phyloP scores from a whole-genome alignment of 352 stramenopile species.

The Phytophthora aleatoria region DNA sequence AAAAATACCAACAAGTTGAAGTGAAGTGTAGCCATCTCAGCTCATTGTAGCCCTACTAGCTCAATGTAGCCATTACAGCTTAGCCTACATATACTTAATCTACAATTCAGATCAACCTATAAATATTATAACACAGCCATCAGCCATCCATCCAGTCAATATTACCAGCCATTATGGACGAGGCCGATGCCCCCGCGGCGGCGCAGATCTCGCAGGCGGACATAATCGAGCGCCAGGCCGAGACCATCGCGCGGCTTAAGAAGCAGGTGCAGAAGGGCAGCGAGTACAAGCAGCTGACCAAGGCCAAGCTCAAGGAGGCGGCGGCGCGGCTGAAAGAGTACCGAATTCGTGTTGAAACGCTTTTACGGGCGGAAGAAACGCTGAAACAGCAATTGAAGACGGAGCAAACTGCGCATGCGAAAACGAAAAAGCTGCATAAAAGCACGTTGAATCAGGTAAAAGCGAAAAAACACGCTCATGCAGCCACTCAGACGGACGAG shows the following conservation, averaged over 20 bases:
- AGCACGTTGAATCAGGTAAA: conserved; percentile 8
- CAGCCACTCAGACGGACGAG: conserved; percentile 21
- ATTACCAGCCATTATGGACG: conserved; percentile 18
- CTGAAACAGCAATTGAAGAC: conserved; percentile 29
- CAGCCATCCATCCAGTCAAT: conserved; percentile 4
- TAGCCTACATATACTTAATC: too few relatives aligned
- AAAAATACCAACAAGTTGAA: too few relatives aligned
- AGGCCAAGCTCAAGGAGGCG: conserved; percentile 72
- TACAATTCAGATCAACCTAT: conserved; percentile 11
- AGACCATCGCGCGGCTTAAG: conserved; percentile 57
- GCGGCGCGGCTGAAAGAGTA: conserved; percentile 64
- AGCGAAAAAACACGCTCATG: conserved; percentile 14
- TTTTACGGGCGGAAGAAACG: conserved; percentile 38
- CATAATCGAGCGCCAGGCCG: conserved; percentile 72
- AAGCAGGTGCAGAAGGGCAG: conserved; percentile 36
- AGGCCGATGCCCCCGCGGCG: conserved; percentile 24
- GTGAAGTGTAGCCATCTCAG: too few relatives aligned
- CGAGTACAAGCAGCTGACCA: conserved; percentile 66
- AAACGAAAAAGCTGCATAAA: conserved; percentile 22
- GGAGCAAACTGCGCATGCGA: conserved; percentile 5
- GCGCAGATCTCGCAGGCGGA: conserved; percentile 65
- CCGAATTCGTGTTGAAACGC: conserved; percentile 55
- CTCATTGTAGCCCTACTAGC: too few relatives aligned
- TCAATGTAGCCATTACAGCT: too few relatives aligned
- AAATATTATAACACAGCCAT: conserved; percentile 12